Base-by-base conservation (phyloP, 169 alveolate species). In the Plasmodium relictum region DNA sequence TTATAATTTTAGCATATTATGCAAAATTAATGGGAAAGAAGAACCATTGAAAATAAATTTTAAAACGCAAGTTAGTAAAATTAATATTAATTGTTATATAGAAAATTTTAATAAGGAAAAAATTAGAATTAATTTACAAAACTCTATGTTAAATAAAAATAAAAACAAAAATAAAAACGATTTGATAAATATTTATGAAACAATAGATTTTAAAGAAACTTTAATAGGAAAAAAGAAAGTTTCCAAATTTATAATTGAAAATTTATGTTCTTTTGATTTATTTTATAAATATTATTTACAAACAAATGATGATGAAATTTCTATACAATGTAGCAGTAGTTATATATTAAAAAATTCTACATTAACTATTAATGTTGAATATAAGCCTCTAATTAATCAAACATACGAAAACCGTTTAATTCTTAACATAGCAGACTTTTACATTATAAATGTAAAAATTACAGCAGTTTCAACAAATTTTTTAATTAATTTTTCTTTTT, bases 1-100 rank as follows among this genome's bases (percentile, higher is more conserved):
- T 61, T 80, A 80, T 72, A 80, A 80, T 80, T 80, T 80, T 68
- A 80, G 48, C 44, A 41, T 80, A 50, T 70, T 80, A 42, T 80
- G 90, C 18, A 65, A 66, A 52, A 61, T 80, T 14, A 37, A 45
- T 41, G 10, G 39, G 68, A 80, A 80, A 61, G 90, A 80, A 61
- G 83, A 37, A 48, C 90, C 80, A 5, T 26, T 80, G 66, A 70
- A 66, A 48, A 18, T 80, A 26, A 80, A 80, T 66, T 80, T 80
- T 61, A 80, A 80, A 80, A 68, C 61, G 16, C 69, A 66, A 14
- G 90, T 66, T 59, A 50, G 80, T 56, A 80, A 66, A 56, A 48
- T 80, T 56, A 80, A 61, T 80, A 80, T 80, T n/a, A 65, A 80
- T n/a, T 80, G 90, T 59, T 80, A 80, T 8, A 54, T 80, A 20